phyloP scores from a whole-genome alignment of 768 basidiomycete genomes.

The Hortiboletus campestris region DNA sequence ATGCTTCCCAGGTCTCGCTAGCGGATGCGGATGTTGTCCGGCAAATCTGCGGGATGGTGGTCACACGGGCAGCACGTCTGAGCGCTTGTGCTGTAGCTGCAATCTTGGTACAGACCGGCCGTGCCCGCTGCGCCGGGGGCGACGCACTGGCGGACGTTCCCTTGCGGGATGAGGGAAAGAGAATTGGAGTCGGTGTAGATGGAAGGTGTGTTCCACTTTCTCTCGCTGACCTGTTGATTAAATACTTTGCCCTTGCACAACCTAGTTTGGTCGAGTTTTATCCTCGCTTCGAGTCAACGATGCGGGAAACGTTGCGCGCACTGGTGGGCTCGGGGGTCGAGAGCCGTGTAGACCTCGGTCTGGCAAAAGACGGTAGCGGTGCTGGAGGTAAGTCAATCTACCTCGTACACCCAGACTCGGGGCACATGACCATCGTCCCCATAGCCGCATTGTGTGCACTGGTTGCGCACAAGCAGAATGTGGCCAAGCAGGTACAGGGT shows the following conservation, averaged over 20 bases:
- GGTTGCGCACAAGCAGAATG: conserved; percentile 28
- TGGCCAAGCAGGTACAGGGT: conserved; percentile 11
- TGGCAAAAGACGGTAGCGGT: conserved; percentile 97
- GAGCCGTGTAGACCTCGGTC: conserved; percentile 75
- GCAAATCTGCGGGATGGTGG: conserved; percentile 77
- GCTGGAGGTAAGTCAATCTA: conserved; percentile 76
- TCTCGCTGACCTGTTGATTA: background rate
- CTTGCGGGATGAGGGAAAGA: conserved; percentile 39
- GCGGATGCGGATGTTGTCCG: conserved; percentile 75
- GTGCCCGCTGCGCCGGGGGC: conserved; percentile 48
- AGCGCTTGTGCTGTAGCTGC: conserved; percentile 88
- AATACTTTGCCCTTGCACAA: background rate
- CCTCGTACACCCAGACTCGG: background rate
- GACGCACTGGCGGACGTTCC: conserved; percentile 19
- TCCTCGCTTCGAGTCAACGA: conserved; percentile 74
- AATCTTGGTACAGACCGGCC: conserved; percentile 77
- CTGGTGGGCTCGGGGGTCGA: conserved; percentile 83
- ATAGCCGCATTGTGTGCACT: conserved; percentile 86
- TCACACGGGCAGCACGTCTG: conserved; percentile 75
- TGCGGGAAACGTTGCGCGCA: conserved; percentile 70
- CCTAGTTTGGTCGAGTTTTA: conserved; percentile 87
- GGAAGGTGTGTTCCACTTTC: conserved; percentile 60
- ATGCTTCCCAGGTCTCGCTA: conserved; percentile 49
- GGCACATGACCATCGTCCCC: conserved; percentile 2
- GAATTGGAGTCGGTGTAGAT: conserved; percentile 85